A percentile compares a stretch with the other conserved stretches of the same genome.
phyloP scores from a whole-genome alignment of 2,329 filamentous ascomycete genomes.

The Microcyclosporella mali region DNA sequence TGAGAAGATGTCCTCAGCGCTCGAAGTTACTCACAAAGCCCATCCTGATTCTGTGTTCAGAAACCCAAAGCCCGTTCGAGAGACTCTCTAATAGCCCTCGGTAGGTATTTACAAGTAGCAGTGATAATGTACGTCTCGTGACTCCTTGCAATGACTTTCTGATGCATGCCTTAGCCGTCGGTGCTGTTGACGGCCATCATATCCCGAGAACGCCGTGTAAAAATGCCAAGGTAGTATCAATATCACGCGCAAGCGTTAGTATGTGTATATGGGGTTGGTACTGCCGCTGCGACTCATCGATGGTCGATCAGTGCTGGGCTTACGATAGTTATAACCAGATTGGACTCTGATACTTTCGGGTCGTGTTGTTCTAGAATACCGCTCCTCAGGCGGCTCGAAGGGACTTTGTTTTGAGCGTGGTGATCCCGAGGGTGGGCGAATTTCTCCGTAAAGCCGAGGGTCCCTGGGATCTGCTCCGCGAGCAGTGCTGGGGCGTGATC shows the following conservation, averaged over 20 bases:
- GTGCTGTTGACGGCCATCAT: slow-evolving; percentile 7
- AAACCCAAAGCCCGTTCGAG: neutral
- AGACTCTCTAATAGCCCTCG: neutral
- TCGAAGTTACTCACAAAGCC: too few species aligned
- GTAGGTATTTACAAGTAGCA: neutral
- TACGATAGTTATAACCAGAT: slow-evolving; percentile 17
- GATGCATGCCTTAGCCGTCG: slow-evolving; percentile 1
- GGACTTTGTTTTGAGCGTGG: slow-evolving; percentile 30
- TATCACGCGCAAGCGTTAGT: slow-evolving; percentile 7
- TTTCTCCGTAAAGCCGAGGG: slow-evolving; percentile 20
- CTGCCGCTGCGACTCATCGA: slow-evolving; percentile 12
- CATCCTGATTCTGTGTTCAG: neutral
- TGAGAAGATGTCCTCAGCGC: neutral
- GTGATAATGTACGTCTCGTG: neutral
- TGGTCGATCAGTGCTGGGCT: slow-evolving; percentile 14
- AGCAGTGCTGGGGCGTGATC: slow-evolving; percentile 9
- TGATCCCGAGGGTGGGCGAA: slow-evolving; percentile 13
- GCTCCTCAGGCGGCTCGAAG: slow-evolving; percentile 27
- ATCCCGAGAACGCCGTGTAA: slow-evolving; percentile 1
- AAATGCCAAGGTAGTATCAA: neutral
- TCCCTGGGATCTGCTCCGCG: slow-evolving; percentile 13
- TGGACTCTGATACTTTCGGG: slow-evolving; percentile 35
- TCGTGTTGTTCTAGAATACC: slow-evolving; percentile 28
- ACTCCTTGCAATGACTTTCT: slow-evolving; percentile 1
- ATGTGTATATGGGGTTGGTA: slow-evolving; percentile 4